Evolutionary conservation across 306 rosid species (phyloP).

Genomic region (Glycine soja): DNA sequence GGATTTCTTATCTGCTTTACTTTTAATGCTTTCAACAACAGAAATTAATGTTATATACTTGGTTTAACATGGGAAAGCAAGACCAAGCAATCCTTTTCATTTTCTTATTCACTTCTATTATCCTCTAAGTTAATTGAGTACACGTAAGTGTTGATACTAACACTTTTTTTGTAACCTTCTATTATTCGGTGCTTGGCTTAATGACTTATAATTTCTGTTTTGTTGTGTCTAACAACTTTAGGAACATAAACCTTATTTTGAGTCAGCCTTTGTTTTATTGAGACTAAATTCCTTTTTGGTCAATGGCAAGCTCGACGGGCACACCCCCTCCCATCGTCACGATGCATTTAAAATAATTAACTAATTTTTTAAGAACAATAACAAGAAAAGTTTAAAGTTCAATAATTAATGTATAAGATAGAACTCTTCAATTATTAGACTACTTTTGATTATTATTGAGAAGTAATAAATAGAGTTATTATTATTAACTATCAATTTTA

Average conservation of each 20-base stretch:
- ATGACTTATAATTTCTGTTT: background rate
- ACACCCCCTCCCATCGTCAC: no score
- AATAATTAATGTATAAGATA: background rate
- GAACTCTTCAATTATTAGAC: background rate
- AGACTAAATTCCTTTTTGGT: background rate
- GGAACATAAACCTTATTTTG: slow-evolving; percentile 5
- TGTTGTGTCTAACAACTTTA: slow-evolving; percentile 12
- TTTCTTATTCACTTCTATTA: background rate
- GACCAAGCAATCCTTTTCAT: background rate
- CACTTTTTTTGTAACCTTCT: background rate
- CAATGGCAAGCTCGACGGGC: background rate
- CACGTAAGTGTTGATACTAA: slow-evolving; percentile 39
- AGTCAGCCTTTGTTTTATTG: background rate
- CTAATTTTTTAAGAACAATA: background rate
- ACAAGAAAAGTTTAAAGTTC: background rate
- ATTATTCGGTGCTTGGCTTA: background rate
- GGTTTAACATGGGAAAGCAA: slow-evolving; percentile 9
- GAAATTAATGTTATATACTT: background rate
- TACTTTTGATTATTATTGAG: background rate
- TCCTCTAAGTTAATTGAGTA: slow-evolving; percentile 43
- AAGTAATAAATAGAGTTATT: background rate
- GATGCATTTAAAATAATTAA: background rate
- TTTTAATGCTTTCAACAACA: background rate
- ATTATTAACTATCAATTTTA: background rate
- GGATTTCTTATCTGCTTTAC: no score